A percentile compares a stretch with the other conserved stretches of the same genome.
Conservation (phyloP, 352 stramenopile genomes). For the Phytophthora syringae region DNA sequence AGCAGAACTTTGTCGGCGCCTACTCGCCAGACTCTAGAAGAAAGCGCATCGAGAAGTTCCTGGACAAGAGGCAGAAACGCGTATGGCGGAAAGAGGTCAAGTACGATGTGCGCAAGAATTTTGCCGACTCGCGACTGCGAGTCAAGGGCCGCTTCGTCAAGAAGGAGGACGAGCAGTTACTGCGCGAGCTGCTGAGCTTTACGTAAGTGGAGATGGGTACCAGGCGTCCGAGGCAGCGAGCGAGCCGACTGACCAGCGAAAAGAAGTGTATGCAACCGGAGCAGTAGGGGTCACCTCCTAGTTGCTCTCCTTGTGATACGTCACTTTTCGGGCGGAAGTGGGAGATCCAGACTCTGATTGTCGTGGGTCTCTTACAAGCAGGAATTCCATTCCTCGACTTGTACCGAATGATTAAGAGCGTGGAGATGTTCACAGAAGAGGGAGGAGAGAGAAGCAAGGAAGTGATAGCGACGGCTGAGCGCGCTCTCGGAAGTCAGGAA, state of each 20-base stretch:
- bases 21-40: constrained; percentile 95
- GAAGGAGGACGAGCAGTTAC: constrained; percentile 95
- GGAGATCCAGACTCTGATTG: too few relatives aligned
- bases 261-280: neutral
- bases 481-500: too few relatives aligned
- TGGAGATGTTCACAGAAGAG: too few relatives aligned
- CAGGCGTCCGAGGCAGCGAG: constrained; percentile 19
- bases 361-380: too few relatives aligned
- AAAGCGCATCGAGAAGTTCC: constrained; percentile 94
- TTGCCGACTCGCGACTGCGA: constrained; percentile 96
- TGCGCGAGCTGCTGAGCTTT: constrained; percentile 86
- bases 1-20: constrained; percentile 92
- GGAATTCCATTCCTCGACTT: too few relatives aligned
- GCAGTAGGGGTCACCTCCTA: too few relatives aligned
- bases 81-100: constrained; percentile 97
- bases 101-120: constrained; percentile 98
- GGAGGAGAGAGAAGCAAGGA: too few relatives aligned
- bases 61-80: constrained; percentile 95
- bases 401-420: too few relatives aligned
- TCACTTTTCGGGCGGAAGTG: too few relatives aligned
- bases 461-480: too few relatives aligned
- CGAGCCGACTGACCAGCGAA: constrained; percentile 16
- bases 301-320: too few relatives aligned
- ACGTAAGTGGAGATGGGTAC: constrained; percentile 53
- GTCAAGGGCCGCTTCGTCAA: constrained; percentile 98